These are phyloP conservation scores for Cephalotrichum gorgonifer DNA, from an alignment of 2,329 filamentous ascomycete genomes.

Conservation along the genomic window DNA sequence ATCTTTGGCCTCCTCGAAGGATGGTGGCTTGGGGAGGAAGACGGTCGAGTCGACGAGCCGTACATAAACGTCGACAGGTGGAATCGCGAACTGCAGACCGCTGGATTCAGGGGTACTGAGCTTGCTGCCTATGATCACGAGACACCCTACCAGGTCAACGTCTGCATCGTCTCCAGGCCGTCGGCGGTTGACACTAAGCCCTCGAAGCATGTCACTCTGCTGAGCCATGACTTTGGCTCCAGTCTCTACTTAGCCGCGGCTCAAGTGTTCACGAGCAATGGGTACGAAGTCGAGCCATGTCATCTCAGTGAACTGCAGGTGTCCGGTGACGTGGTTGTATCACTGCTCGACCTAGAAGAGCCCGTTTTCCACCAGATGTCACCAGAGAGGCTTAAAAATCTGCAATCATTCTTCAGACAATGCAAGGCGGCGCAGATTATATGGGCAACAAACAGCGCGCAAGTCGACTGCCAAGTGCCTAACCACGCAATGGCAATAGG, in stretches of 20 bases:
- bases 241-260: slow-evolving; percentile 9
- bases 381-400: too few species aligned
- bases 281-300: too few species aligned
- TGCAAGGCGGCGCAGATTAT: too few species aligned
- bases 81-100: slow-evolving; percentile 14
- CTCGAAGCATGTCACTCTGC: neutral
- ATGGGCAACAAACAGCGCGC: too few species aligned
- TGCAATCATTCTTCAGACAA: too few species aligned
- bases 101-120: slow-evolving; percentile 16
- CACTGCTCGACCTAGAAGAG: too few species aligned
- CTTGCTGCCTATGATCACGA: slow-evolving; percentile 11
- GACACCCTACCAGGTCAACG: neutral
- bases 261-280: too few species aligned
- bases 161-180: neutral
- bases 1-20: slow-evolving; percentile 17
- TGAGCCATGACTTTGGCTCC: neutral
- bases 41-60: slow-evolving; percentile 15
- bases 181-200: neutral
- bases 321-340: too few species aligned
- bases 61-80: slow-evolving; percentile 14
- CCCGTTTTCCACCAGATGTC: too few species aligned
- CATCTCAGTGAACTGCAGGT: too few species aligned
- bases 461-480: too few species aligned
- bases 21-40: slow-evolving; percentile 23
- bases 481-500: too few species aligned